phyloP scores from a whole-genome alignment of 495 filamentous ascomycete species.

The Aspergillus bertholletiae region DNA sequence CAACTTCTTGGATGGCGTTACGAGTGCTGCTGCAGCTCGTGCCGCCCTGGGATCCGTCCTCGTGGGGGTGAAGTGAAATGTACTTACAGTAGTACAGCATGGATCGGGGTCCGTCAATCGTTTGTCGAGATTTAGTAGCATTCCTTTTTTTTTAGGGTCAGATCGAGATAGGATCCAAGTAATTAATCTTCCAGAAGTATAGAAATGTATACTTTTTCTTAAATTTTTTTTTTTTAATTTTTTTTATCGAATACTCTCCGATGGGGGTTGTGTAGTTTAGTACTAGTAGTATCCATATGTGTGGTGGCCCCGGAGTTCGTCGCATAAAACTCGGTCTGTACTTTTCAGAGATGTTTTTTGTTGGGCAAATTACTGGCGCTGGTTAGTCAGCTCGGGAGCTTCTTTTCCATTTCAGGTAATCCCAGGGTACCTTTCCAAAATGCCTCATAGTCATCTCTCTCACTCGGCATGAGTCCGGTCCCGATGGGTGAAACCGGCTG shows the following conservation, averaged over 20 bases:
- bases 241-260: background rate
- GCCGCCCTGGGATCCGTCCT: background rate
- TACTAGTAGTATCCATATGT: too few relatives aligned
- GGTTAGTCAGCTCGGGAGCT: background rate
- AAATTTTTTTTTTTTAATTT: too few relatives aligned
- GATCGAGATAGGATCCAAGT: background rate
- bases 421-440: conserved; percentile 2
- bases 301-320: background rate
- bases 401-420: background rate
- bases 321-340: background rate
- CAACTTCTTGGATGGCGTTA: background rate
- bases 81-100: background rate
- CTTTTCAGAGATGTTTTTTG: background rate
- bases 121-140: background rate
- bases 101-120: background rate
- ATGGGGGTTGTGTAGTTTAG: too few relatives aligned
- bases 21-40: background rate
- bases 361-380: background rate
- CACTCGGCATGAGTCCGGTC: background rate
- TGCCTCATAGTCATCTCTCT: conserved; percentile 5
- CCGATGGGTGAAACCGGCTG: conserved; percentile 1
- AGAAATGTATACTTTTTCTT: background rate
- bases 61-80: background rate
- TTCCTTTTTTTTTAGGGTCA: background rate
- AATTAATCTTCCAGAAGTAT: background rate